These are phyloP conservation scores for Zychaea mexicana DNA, from an alignment of 371 early-diverging fungal genomes.

Conservation along the genomic window DNA sequence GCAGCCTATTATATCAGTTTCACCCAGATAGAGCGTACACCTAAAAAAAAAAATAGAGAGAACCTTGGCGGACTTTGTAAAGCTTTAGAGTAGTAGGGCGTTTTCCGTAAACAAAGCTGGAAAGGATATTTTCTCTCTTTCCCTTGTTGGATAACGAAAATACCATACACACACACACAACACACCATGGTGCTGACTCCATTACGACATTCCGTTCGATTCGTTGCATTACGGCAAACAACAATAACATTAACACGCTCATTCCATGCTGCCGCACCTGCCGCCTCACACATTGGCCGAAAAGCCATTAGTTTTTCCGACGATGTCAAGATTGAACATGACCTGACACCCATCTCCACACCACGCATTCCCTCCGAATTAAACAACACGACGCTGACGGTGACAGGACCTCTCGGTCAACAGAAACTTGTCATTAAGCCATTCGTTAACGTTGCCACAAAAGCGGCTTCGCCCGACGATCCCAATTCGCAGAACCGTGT, in stretches of 20 bases:
- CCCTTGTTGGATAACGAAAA: no score
- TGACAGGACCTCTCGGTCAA: slow-evolving; percentile 85
- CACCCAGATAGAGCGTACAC: no score
- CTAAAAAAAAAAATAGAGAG: no score
- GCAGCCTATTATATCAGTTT: no score
- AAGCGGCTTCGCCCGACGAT: slow-evolving; percentile 29
- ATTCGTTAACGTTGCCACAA: slow-evolving; percentile 67
- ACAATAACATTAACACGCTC: neutral
- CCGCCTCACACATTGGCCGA: slow-evolving; percentile 74
- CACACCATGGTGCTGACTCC: no score
- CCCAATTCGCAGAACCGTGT: slow-evolving; percentile 56
- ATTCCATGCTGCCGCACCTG: slow-evolving; percentile 50
- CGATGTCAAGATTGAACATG: slow-evolving; percentile 66
- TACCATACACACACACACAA: no score
- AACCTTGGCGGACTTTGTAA: no score
- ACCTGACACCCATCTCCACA: slow-evolving; percentile 52
- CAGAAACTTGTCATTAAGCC: slow-evolving; percentile 79
- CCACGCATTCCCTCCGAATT: slow-evolving; percentile 65
- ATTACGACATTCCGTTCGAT: slow-evolving; percentile 7
- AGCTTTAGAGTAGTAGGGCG: no score
- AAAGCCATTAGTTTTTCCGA: slow-evolving; percentile 66
- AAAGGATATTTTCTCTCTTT: no score
- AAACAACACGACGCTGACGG: slow-evolving; percentile 67
- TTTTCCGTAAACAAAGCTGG: no score
- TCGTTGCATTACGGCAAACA: neutral